Evolutionary conservation across 768 basidiomycete genomes (phyloP).

Genomic region (Tylopilus felleus): DNA sequence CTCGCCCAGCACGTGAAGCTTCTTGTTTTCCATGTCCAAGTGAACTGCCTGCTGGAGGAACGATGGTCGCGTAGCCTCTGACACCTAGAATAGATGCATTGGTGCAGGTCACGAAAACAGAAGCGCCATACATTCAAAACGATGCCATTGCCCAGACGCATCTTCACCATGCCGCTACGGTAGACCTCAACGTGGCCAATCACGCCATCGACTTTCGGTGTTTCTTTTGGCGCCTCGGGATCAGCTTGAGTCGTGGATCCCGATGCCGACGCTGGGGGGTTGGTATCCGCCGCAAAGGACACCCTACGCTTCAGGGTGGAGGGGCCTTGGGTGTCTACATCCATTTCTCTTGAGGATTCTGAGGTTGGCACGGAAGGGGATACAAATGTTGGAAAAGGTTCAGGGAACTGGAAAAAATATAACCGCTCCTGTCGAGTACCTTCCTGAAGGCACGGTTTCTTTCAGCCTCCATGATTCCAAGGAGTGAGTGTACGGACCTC

Average conservation of each 20-base stretch:
- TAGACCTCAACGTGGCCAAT: conserved; percentile 86
- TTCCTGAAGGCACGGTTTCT: conserved; percentile 35
- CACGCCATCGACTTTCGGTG: conserved; percentile 59
- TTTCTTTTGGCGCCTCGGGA: conserved; percentile 27
- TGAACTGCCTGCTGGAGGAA: conserved; percentile 87
- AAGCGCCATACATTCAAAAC: conserved; percentile 64
- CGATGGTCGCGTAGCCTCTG: conserved; percentile 76
- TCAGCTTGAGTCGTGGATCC: conserved; percentile 19
- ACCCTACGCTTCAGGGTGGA: conserved; percentile 43
- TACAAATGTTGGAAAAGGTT: conserved; percentile 75
- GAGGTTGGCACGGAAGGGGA: conserved; percentile 34
- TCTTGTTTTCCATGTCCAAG: conserved; percentile 57
- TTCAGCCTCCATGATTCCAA: not conserved
- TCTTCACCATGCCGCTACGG: conserved; percentile 80
- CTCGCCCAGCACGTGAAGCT: conserved; percentile 75
- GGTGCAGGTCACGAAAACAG: not conserved
- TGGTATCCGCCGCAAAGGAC: conserved; percentile 62
- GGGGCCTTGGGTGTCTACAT: conserved; percentile 33
- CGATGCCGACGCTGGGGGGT: conserved; percentile 38
- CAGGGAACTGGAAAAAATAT: conserved; percentile 90
- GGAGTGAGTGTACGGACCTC: conserved; percentile 33
- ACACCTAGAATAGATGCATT: conserved; percentile 49
- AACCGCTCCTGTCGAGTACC: conserved; percentile 59
- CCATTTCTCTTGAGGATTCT: conserved; percentile 29
- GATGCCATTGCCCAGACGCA: conserved; percentile 78